Conservation (phyloP, 148 eudicot genomes). For the Euryodendron excelsum region DNA sequence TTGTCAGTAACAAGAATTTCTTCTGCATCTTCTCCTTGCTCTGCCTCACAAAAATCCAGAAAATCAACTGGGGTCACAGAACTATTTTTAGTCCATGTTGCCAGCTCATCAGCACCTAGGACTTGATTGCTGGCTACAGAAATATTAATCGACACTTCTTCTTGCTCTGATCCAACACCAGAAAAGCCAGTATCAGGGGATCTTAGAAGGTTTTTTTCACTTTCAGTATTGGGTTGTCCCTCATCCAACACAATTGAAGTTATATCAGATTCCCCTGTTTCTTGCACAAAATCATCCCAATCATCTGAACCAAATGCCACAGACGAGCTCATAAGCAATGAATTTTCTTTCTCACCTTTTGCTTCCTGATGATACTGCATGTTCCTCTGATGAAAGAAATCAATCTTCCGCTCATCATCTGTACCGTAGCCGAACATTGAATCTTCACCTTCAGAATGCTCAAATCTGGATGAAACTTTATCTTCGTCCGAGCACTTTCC, state of each 20-base stretch:
- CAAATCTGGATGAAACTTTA: conserved; percentile 59
- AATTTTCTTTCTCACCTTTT: conserved; percentile 31
- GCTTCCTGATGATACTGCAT: conserved; percentile 19
- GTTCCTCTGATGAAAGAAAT: conserved; percentile 32
- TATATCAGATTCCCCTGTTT: conserved; percentile 31
- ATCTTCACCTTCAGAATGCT: conserved; percentile 88
- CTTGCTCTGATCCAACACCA: conserved; percentile 21
- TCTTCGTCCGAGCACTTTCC: conserved; percentile 53
- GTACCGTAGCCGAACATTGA: conserved; percentile 76
- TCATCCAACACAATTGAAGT: conserved; percentile 27
- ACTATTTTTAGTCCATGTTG: conserved; percentile 18
- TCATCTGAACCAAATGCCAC: conserved; percentile 85
- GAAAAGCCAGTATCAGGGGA: conserved; percentile 18
- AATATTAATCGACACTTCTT: conserved; percentile 24
- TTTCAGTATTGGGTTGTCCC: conserved; percentile 21
- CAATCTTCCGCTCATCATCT: conserved; percentile 53
- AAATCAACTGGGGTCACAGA: conserved; percentile 26
- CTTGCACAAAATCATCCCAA: conserved; percentile 78
- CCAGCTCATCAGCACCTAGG: conserved; percentile 30
- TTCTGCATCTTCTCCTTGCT: conserved; percentile 17
- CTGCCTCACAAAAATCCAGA: conserved; percentile 20
- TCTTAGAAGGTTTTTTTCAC: conserved; percentile 23
- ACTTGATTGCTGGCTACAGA: conserved; percentile 20
- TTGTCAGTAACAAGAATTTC: conserved; percentile 25
- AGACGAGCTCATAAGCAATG: conserved; percentile 58